Base-by-base conservation (phyloP, 2,329 filamentous ascomycete species). In the Neofusicoccum laricinum region DNA sequence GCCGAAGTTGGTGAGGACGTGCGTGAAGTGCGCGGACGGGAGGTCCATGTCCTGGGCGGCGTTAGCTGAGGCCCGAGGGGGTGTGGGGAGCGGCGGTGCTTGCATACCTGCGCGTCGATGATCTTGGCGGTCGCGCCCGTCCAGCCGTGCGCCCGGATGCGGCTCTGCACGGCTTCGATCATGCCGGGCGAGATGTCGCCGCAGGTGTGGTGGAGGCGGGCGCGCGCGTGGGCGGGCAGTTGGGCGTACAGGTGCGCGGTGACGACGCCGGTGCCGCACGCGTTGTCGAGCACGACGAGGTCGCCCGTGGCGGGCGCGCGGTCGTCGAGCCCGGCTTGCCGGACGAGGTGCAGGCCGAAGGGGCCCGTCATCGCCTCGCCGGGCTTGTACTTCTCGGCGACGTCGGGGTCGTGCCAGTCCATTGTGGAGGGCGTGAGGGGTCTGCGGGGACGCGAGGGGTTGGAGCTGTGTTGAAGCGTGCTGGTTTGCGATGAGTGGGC, bases 231-330 rank as follows among this genome's bases (percentile, higher is more conserved):
- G 7, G 70, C 71, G 12, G 76, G 67, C 14, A 86, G 65, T 2
- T 68, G 70, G 10, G 70, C 70, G 64, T 84, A 79, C 14, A 86
- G 68, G 30, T 80, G 71, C 8, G 80, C 78, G 1, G 80, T 80
- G 12, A 85, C 75, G 15, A 84, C 76, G 0, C 84, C 85, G 3
- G 78, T 77, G 0, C 85, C 85, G 63, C 84, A 86, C 6, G 82
- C 84, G 66, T 80, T 80, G 65, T 87, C 85, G 11, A 87, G 70
- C 25, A 86, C 66, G 7, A 72, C 67, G 2, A 77, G 67, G 14
- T 64, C 41, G 10, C 62, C 59, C 10, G 70, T 65, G 19, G 66
- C 65, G 19, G 32, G 7, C 38, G 43, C 17, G 3, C 19, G 43
- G 10, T 67, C 51, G 25, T 68, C 63, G 2, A 78, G 40, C 12